Conservation (phyloP, 2,329 filamentous ascomycete genomes). For the Phaeosphaeriaceae sp. region DNA sequence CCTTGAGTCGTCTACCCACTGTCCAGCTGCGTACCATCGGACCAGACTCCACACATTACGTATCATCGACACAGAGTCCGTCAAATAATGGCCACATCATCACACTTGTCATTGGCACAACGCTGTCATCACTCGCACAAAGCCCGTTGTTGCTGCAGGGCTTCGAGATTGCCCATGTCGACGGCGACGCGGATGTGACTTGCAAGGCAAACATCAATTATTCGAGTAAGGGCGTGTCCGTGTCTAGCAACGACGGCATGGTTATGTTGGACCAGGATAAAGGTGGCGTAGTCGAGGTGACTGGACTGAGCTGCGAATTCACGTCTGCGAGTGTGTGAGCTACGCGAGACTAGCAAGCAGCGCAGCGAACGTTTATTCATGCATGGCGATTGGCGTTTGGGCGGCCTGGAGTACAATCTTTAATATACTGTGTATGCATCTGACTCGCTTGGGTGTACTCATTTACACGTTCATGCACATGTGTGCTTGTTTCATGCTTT, state of each 20-base stretch:
- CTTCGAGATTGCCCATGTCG: constrained; percentile 17
- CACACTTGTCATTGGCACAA: constrained; percentile 22
- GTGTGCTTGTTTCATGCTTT: constrained; percentile 9
- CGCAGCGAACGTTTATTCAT: neutral
- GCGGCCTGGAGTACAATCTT: neutral
- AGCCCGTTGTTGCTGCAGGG: constrained; percentile 22
- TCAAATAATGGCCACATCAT: constrained; percentile 15
- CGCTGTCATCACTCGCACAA: constrained; percentile 24
- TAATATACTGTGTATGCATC: neutral
- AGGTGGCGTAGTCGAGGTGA: constrained; percentile 19
- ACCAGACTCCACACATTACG: constrained; percentile 10
- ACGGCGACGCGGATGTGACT: constrained; percentile 14
- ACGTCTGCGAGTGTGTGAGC: constrained; percentile 1
- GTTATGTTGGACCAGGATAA: constrained; percentile 9
- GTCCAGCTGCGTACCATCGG: constrained; percentile 18
- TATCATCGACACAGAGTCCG: constrained; percentile 11
- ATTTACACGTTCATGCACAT: neutral
- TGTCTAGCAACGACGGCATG: constrained; percentile 13
- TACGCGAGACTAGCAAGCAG: neutral
- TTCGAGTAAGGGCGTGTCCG: constrained; percentile 11
- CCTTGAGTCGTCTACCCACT: constrained; percentile 8
- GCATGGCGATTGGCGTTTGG: neutral
- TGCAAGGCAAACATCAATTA: constrained; percentile 18
- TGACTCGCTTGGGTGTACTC: neutral
- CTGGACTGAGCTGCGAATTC: constrained; percentile 16